Base-by-base conservation (phyloP, 495 filamentous ascomycete species). In the Friedmanniomyces simplex region DNA sequence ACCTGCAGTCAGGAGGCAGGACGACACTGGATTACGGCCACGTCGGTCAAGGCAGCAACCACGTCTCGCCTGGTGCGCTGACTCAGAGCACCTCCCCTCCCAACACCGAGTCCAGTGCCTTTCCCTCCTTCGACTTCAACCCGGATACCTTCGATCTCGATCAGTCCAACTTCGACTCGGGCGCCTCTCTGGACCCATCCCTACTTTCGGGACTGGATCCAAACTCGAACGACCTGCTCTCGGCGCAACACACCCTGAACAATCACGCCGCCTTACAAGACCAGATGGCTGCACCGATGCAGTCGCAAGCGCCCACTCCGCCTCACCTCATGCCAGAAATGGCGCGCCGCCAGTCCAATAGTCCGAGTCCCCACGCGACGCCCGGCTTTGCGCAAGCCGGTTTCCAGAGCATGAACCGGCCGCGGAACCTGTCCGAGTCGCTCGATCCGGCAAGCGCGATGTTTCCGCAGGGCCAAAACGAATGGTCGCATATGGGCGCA, bases 391-490 rank as follows among this genome's bases (percentile, higher is more conserved):
- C 72, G 65, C 80, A 83, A 60, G 74, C 72, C 50, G 63, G 66
- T 18, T 82, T 77, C 79, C 81, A 28, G 76, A 78, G 32, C 34
- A 24, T 57, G 28, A 70, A 72, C 55, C 83, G 93, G 72, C 93
- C 90, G 18, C 80, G 89, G 45, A 82, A 90, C 68, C 77, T 84
- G 20, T 95, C 89, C 6, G 72, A 94, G 51, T 95, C 89, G 8
- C 72, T 96, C 42, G 88, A 87, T 46, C 90, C 90, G 2, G 78
- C 87, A 46, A 87, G 82, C 41, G 86, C 88, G 20, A 80, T 79
- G 36, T 86, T 84, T 64, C 73, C 83, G 56, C 82, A 81, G 34
- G 78, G 76, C 12, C 86, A 84, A 55, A 52, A 77, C 32, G 85
- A 89, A 52, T 91, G 88, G 88, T 78, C 74, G 77, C 74, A 77